Evolutionary conservation across 116 monocot species (phyloP), one percentile per base, ranked within the genome.

Genomic region (Thalassia testudinum): DNA sequence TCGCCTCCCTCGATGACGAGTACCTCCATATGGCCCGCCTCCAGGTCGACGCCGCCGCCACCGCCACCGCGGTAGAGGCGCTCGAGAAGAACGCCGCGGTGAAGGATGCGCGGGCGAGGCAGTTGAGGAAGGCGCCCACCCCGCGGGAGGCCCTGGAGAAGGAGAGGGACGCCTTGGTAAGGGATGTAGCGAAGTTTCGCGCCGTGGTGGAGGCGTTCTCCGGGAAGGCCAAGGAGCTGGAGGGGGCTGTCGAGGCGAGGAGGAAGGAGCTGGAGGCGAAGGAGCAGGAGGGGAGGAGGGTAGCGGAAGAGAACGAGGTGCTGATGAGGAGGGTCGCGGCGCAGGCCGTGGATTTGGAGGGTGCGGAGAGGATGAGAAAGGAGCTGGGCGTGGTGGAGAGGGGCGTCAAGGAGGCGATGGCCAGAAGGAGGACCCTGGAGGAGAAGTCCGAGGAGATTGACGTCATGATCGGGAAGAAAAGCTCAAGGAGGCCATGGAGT

Each of bases 391-490:
- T 54, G 5, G 26, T 83, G 19, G 83, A 83, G 56, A 68, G 62
- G 23, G 83, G 72, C 24, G 67, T 78, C 11, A 62, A 56, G 10
- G 75, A 78, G 55, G 62, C 62, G 0, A 70, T 71, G 59, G 69
- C 38, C 14, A 65, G 50, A 17, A 65, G 67, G 38, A 72, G 23
- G 14, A 30, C 24, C 0, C 18, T 66, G 17, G 83, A 83, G 48
- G 83, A 83, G 47, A 78, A 75, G 62, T 60, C 60, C 6, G 70
- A 67, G 68, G 75, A 78, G 19, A 50, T 74, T 12, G 78, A 78
- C 8, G 59, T 61, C 0, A 20, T 42, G 0, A 24, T 65, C 2
- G 50, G 59, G n/a, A n/a, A n/a, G n/a, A 63, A 12, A 78, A 71
- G 57, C 29, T 74, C 21, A 63, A 65, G 55, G 78, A 83, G 47